Conservation (phyloP, 805 yeast genomes). For the Candida endomychidarum region DNA sequence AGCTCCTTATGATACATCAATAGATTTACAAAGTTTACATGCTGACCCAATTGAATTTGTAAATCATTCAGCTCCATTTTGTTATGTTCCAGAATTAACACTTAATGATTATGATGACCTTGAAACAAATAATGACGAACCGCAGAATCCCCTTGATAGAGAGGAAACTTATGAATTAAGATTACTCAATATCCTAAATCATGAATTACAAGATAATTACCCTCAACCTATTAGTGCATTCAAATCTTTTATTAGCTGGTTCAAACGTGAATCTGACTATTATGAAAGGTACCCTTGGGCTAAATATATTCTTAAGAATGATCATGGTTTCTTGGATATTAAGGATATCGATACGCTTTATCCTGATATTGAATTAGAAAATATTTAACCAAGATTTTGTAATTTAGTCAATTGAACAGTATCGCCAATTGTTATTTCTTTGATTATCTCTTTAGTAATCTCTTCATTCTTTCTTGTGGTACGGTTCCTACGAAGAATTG, state of each 20-base stretch:
- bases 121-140: neutral
- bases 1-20: neutral
- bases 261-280: constrained; percentile 30
- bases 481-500: constrained; percentile 17
- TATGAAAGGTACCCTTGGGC: constrained; percentile 20
- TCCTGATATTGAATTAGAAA: constrained; percentile 6
- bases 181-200: constrained; percentile 10
- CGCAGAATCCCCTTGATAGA: neutral
- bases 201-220: neutral
- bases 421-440: constrained; percentile 8
- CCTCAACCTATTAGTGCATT: neutral
- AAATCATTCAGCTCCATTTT: constrained; percentile 17
- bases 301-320: constrained; percentile 8
- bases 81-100: constrained; percentile 14
- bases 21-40: constrained; percentile 7
- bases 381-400: constrained; percentile 10
- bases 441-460: constrained; percentile 21
- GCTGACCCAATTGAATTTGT: neutral
- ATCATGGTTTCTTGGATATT: neutral
- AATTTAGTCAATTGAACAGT: constrained; percentile 12
- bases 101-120: neutral
- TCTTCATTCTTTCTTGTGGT: constrained; percentile 21
- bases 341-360: constrained; percentile 5
- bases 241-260: constrained; percentile 11
- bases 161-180: constrained; percentile 5